phyloP scores from a whole-genome alignment of 1,139 yeast species.

The Yamadazyma triangularis region DNA sequence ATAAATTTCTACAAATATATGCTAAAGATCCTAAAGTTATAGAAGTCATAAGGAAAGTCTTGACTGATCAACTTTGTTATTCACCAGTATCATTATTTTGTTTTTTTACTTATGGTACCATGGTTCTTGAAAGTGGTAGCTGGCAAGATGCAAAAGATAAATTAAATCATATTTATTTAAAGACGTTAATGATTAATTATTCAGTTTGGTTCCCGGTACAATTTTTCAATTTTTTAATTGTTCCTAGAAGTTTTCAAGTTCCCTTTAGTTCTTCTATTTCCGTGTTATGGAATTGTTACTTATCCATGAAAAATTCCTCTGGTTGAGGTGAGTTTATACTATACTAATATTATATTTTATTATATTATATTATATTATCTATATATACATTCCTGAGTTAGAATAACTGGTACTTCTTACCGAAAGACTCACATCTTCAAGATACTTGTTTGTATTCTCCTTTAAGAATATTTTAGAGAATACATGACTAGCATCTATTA shows the following conservation, averaged over 20 bases:
- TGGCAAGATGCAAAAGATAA: slow-evolving; percentile 60
- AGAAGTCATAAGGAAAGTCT: slow-evolving; percentile 78
- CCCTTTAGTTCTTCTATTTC: slow-evolving; percentile 91
- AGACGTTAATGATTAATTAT: slow-evolving; percentile 75
- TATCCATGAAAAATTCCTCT: slow-evolving; percentile 74
- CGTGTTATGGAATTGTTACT: slow-evolving; percentile 87
- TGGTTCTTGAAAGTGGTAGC: slow-evolving; percentile 73
- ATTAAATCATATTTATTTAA: slow-evolving; percentile 61
- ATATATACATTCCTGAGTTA: slow-evolving; percentile 38
- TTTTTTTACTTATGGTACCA: slow-evolving; percentile 81
- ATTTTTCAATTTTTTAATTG: slow-evolving; percentile 75
- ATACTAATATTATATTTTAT: not conserved
- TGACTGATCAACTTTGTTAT: slow-evolving; percentile 84
- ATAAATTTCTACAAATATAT: slow-evolving; percentile 75
- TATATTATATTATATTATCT: slow-evolving; percentile 3
- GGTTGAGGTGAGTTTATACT: no score
- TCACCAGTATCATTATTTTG: slow-evolving; percentile 81
- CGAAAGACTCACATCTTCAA: slow-evolving; percentile 21
- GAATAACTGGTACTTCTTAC: slow-evolving; percentile 35
- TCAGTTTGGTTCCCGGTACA: slow-evolving; percentile 96
- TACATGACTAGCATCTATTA: slow-evolving; percentile 29
- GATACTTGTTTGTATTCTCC: slow-evolving; percentile 15
- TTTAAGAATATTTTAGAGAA: slow-evolving; percentile 14
- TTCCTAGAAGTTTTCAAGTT: slow-evolving; percentile 79
- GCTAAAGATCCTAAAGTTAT: slow-evolving; percentile 78